A percentile compares a stretch with the other conserved stretches of the same genome.
Conservation (phyloP, 495 filamentous ascomycete species). For the Penicillium macrosclerotiorum region DNA sequence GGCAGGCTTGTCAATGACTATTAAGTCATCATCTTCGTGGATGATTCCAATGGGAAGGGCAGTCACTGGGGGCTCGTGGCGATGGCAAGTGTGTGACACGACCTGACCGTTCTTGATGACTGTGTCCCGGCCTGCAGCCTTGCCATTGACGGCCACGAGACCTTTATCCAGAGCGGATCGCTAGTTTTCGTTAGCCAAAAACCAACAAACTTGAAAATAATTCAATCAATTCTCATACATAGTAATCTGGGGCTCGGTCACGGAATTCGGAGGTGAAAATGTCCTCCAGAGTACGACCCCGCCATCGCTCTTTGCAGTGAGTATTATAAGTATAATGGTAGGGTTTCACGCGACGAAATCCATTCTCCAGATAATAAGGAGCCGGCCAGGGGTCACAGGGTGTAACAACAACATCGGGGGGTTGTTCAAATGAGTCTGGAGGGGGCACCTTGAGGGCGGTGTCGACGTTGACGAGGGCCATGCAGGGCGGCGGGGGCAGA, state of each 20-base stretch:
- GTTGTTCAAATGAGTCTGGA: conserved; percentile 32
- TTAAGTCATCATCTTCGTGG: conserved; percentile 85
- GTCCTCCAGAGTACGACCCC: conserved; percentile 69
- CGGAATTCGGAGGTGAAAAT: conserved; percentile 80
- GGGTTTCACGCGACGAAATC: conserved; percentile 76
- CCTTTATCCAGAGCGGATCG: conserved; percentile 77
- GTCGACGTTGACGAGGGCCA: conserved; percentile 56
- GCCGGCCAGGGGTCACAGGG: conserved; percentile 64
- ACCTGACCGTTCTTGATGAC: conserved; percentile 77
- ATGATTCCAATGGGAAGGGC: conserved; percentile 75
- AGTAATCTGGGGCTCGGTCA: conserved; percentile 80
- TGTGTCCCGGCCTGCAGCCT: conserved; percentile 54
- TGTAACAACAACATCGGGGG: conserved; percentile 57
- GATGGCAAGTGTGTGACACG: conserved; percentile 89
- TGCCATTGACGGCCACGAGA: conserved; percentile 69
- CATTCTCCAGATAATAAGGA: conserved; percentile 76
- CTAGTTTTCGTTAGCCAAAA: conserved; percentile 36
- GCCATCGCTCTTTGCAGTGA: conserved; percentile 86
- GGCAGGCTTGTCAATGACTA: conserved; percentile 95
- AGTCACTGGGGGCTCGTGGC: conserved; percentile 91
- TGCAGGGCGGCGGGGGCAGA: conserved; percentile 40
- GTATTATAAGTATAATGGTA: conserved; percentile 96
- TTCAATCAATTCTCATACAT: conserved; percentile 48
- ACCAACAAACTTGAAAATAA: background rate
- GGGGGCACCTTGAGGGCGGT: conserved; percentile 29